These are phyloP conservation scores for Wickerhamomyces xylosicus DNA, from an alignment of 805 yeast genomes.

Conservation along the genomic window DNA sequence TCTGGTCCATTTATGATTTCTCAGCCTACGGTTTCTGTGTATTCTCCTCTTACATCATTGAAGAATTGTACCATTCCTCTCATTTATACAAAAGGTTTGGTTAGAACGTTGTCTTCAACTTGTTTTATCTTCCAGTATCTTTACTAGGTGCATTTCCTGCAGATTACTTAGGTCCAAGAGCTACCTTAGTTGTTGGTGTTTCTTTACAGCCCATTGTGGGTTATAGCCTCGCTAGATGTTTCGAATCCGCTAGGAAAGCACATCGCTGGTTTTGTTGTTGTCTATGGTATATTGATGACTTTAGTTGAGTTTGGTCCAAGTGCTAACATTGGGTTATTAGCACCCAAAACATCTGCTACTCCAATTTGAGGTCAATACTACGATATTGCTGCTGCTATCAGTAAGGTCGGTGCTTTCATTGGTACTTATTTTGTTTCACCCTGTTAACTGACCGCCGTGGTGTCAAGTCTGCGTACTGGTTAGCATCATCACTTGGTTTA, in stretches of 20 bases:
- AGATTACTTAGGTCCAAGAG: slow-evolving; percentile 86
- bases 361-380: slow-evolving; percentile 87
- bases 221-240: slow-evolving; percentile 69
- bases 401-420: slow-evolving; percentile 87
- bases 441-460: slow-evolving; percentile 60
- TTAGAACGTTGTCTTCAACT: slow-evolving; percentile 84
- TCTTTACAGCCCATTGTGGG: slow-evolving; percentile 69
- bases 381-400: slow-evolving; percentile 85
- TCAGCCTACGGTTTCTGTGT: slow-evolving; percentile 81
- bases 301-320: slow-evolving; percentile 95
- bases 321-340: slow-evolving; percentile 80
- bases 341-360: slow-evolving; percentile 79
- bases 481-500: slow-evolving; percentile 68
- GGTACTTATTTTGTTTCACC: slow-evolving; percentile 89
- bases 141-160: slow-evolving; percentile 72
- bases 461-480: slow-evolving; percentile 69
- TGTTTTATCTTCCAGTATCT: slow-evolving; percentile 87
- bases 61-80: slow-evolving; percentile 43
- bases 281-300: slow-evolving; percentile 78
- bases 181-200: slow-evolving; percentile 64
- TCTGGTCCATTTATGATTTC: slow-evolving; percentile 92
- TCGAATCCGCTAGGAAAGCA: slow-evolving; percentile 41
- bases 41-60: slow-evolving; percentile 66
- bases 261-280: slow-evolving; percentile 73
- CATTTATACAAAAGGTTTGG: slow-evolving; percentile 72